Base-by-base conservation (phyloP, 805 yeast species). In the Metschnikowia reukaufii region DNA sequence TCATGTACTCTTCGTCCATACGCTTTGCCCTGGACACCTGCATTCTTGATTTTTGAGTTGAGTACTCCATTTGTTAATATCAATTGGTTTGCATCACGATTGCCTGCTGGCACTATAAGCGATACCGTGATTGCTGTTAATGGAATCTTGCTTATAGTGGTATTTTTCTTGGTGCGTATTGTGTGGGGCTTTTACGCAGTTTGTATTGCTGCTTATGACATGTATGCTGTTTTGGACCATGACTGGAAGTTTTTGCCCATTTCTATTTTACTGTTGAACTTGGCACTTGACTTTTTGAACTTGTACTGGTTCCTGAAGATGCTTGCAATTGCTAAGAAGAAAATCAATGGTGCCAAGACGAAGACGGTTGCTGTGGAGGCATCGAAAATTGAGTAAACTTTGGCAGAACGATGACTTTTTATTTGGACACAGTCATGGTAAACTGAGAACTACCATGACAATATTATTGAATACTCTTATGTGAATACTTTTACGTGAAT, bases 51-150 rank as follows among this genome's bases (percentile, higher is more conserved):
- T 41, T 94, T 86, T 66, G 99, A 94, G 68, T 76, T 87, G 34
- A 85, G 96, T 39, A 88, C 97, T 1, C 98, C 98, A 7, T 94
- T 94, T 67, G 96, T 94, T 51, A 95, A 94, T 66, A 64, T 88
- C 62, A 88, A 94, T 65, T 94, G 97, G 97, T 91, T 85, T 65
- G 83, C 89, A 29, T 77, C 86, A 27, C 84, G 87, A 57, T 72
- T 90, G 15, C 94, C 96, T 1, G 74, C 74, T 1, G 87, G 86
- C 3, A 65, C 81, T 3, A 73, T 88, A 42, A 82, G 86, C 35
- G 73, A 72, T 19, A 72, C 60, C 52, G 45, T 80, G 9, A 78
- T 82, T 42, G 61, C 79, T 13, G 57, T 84, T 55, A 94, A 94
- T 63, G 98, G 98, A 0, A 43, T 89, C 7, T 54, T 79, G 19